Percentiles rank a stretch among this genome's conserved stretches.
phyloP scores from a whole-genome alignment of 345 rosid genomes.

The Rhizophora apiculata region DNA sequence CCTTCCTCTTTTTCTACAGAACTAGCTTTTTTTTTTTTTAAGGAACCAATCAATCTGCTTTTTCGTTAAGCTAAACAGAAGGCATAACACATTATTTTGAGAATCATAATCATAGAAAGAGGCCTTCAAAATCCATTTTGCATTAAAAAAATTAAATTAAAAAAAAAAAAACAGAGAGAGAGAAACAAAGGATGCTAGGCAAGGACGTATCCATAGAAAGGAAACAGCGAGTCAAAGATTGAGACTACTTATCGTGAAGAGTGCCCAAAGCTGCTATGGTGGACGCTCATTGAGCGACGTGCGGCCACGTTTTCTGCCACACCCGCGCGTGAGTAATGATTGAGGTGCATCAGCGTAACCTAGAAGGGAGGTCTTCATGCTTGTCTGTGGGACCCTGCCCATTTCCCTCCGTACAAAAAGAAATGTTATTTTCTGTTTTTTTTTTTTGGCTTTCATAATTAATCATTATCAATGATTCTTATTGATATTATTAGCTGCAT shows the following conservation, averaged over 20 bases:
- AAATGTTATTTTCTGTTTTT: no score
- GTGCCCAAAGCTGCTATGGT: slow-evolving; percentile 1
- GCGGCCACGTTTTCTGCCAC: slow-evolving; percentile 21
- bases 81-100: background rate
- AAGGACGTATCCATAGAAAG: background rate
- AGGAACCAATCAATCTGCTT: background rate
- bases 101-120: slow-evolving; percentile 1
- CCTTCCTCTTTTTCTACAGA: no score
- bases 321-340: slow-evolving; percentile 29
- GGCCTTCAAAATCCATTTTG: slow-evolving; percentile 6
- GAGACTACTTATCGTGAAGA: background rate
- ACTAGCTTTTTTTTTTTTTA: no score
- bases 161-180: no score
- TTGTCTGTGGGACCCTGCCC: no score
- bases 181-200: no score
- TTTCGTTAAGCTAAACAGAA: background rate
- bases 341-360: background rate
- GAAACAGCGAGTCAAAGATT: slow-evolving; percentile 27
- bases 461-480: no score
- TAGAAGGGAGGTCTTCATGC: background rate
- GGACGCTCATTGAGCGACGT: slow-evolving; percentile 5
- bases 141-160: no score
- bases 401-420: no score
- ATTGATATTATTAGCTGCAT: no score
- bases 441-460: no score